These are phyloP conservation scores for Dianthus caryophyllus DNA, from an alignment of 148 eudicot species.

Conservation along the genomic window DNA sequence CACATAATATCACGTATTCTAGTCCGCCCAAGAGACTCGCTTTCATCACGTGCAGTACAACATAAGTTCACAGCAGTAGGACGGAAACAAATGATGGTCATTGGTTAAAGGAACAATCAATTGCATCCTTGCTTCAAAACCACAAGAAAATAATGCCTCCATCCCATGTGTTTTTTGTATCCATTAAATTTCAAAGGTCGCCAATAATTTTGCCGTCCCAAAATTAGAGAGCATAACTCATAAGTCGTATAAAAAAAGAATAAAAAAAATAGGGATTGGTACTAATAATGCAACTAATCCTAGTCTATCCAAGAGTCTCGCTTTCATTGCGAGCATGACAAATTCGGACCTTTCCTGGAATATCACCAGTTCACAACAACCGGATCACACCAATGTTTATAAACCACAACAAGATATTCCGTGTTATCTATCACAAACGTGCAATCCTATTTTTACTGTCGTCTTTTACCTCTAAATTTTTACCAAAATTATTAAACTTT, in stretches of 20 bases:
- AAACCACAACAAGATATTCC: slow-evolving; percentile 4
- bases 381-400: not conserved
- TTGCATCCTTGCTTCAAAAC: not conserved
- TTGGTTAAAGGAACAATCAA: no score
- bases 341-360: not conserved
- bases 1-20: not conserved
- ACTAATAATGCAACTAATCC: not conserved
- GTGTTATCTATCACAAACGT: not conserved
- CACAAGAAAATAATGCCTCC: no score
- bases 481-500: no score
- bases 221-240: not conserved
- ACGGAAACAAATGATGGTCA: no score
- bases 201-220: no score
- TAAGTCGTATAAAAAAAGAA: no score
- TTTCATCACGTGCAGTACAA: not conserved
- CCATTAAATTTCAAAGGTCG: no score
- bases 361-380: no score
- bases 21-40: not conserved
- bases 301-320: not conserved
- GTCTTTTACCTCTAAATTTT: no score
- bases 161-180: no score
- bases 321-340: not conserved
- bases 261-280: not conserved
- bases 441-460: not conserved
- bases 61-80: not conserved